Conservation (phyloP, 352 stramenopile species). For the Pythium apleroticum region DNA sequence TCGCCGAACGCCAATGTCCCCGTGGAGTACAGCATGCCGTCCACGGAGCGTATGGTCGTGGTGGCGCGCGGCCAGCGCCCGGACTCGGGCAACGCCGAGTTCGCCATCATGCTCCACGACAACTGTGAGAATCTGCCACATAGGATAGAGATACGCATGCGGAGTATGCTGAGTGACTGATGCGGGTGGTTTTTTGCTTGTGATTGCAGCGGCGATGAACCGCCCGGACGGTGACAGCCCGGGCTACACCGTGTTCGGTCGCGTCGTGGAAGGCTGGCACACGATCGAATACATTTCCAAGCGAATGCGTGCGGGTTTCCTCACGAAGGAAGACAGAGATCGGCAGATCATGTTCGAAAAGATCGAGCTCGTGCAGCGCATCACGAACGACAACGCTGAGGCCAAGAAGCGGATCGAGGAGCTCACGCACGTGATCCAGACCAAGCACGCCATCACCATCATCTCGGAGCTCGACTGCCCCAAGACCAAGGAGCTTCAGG, state of each 20-base stretch:
- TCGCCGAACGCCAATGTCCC: slow-evolving; percentile 68
- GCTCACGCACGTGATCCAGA: slow-evolving; percentile 71
- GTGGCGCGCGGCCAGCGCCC: slow-evolving; percentile 68
- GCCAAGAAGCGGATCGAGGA: slow-evolving; percentile 65
- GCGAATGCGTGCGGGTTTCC: slow-evolving; percentile 66
- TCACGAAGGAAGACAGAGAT: slow-evolving; percentile 65
- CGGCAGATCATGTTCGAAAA: slow-evolving; percentile 70
- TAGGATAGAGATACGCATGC: neutral
- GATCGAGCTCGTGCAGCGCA: slow-evolving; percentile 59
- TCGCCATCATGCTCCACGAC: slow-evolving; percentile 85
- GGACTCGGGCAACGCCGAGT: slow-evolving; percentile 76
- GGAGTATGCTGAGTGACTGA: neutral
- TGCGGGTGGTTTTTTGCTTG: neutral
- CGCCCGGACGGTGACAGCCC: slow-evolving; percentile 57
- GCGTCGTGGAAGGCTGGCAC: slow-evolving; percentile 76
- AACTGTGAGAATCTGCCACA: slow-evolving; percentile 46
- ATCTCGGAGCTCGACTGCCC: slow-evolving; percentile 94
- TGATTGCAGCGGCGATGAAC: slow-evolving; percentile 46
- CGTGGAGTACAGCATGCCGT: slow-evolving; percentile 78
- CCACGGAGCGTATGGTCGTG: slow-evolving; percentile 80
- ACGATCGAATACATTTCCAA: slow-evolving; percentile 74
- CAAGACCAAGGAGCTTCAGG: slow-evolving; percentile 90
- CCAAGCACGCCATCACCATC: slow-evolving; percentile 89
- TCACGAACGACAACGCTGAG: slow-evolving; percentile 62
- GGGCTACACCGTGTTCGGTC: slow-evolving; percentile 80